Percentiles rank a stretch among this genome's conserved stretches.
phyloP scores from a whole-genome alignment of 805 yeast genomes.

The Vanderwaltozyma tropicalis region DNA sequence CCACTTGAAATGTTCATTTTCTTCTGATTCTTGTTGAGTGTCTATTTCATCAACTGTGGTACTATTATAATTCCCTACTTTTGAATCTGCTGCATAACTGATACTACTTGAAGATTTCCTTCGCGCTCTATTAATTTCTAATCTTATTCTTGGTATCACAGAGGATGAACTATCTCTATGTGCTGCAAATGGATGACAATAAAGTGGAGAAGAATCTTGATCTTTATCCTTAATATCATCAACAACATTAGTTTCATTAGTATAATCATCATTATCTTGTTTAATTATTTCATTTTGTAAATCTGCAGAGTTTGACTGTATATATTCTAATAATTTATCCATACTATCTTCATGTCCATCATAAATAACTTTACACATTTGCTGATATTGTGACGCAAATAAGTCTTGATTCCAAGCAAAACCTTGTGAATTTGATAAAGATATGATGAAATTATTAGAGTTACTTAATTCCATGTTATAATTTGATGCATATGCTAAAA shows the following conservation, averaged over 20 bases:
- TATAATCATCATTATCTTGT: neutral
- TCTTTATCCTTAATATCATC: neutral
- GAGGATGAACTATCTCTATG: too few relatives aligned
- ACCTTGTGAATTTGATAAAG: conserved; percentile 51
- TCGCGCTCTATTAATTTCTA: conserved; percentile 12
- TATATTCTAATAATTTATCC: conserved; percentile 2
- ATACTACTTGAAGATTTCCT: conserved; percentile 21
- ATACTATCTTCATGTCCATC: conserved; percentile 24
- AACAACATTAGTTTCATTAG: too few relatives aligned
- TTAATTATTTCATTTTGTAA: neutral
- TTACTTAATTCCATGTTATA: neutral
- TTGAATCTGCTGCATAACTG: conserved; percentile 20
- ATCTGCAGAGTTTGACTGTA: neutral
- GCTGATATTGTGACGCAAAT: conserved; percentile 64
- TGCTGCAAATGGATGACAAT: too few relatives aligned
- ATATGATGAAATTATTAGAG: conserved; percentile 8
- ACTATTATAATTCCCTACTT: conserved; percentile 17
- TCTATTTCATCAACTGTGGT: conserved; percentile 14
- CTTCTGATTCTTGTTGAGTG: conserved; percentile 16
- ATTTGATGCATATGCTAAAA: neutral
- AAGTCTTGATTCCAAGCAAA: conserved; percentile 68
- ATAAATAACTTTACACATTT: conserved; percentile 33
- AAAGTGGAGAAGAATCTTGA: too few relatives aligned
- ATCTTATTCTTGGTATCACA: conserved; percentile 9
- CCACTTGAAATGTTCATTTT: conserved; percentile 13